Evolutionary conservation across 768 basidiomycete species (phyloP).

Genomic region (Lactarius hatsudake): DNA sequence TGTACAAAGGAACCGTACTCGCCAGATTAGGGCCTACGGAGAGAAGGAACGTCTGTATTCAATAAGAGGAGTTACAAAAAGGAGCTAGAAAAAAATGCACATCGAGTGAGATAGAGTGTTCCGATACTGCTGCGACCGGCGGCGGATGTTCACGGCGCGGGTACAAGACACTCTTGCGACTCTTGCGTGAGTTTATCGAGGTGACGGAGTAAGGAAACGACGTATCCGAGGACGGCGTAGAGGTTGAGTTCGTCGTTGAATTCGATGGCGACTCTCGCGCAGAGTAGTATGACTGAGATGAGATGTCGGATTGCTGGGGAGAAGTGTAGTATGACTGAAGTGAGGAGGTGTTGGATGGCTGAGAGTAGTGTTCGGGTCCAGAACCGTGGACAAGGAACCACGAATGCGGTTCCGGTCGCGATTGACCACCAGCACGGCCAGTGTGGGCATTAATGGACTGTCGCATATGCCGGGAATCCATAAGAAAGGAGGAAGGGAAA

Average conservation of each 20-base stretch:
- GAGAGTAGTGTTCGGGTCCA: neutral
- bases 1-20: neutral
- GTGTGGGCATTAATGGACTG: neutral
- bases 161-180: neutral
- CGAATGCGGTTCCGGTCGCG: neutral
- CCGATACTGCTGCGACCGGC: neutral
- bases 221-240: neutral
- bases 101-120: neutral
- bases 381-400: neutral
- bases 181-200: neutral
- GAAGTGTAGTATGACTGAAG: neutral
- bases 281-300: neutral
- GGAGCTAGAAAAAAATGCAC: neutral
- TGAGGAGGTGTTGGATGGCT: neutral
- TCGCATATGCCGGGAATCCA: neutral
- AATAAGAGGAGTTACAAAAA: neutral
- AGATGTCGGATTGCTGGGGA: too few species aligned
- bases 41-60: neutral
- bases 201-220: neutral
- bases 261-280: neutral
- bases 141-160: neutral
- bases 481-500: neutral
- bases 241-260: neutral
- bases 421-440: neutral
- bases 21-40: neutral